Conservation (phyloP, 1,284 basidiomycete species). For the Fomitopsis schrenkii region DNA sequence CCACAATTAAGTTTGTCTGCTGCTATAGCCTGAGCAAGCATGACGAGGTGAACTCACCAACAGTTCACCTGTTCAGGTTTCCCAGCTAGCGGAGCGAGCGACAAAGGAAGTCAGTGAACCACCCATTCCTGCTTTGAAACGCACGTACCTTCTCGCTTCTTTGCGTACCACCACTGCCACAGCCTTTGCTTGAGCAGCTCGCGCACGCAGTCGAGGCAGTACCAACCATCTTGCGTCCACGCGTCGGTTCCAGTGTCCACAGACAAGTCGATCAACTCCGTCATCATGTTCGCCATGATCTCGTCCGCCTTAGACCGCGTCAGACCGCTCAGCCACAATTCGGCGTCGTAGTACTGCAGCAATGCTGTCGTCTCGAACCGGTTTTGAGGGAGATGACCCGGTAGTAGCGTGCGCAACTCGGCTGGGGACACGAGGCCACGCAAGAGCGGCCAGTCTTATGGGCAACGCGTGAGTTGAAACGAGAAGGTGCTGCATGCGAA, state of each 20-base stretch:
- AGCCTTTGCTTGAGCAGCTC: slow-evolving; percentile 18
- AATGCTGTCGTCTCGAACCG: slow-evolving; percentile 7
- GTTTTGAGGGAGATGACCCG: slow-evolving; percentile 18
- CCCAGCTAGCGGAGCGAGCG: slow-evolving; percentile 7
- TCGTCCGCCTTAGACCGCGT: background rate
- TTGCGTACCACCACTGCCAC: slow-evolving; percentile 22
- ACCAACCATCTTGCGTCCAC: slow-evolving; percentile 25
- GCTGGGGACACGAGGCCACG: slow-evolving; percentile 7
- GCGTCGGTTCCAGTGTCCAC: slow-evolving; percentile 7
- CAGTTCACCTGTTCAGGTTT: slow-evolving; percentile 17
- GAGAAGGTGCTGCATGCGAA: background rate
- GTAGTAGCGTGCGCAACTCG: slow-evolving; percentile 7
- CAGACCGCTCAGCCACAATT: background rate
- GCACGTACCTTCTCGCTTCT: slow-evolving; percentile 16
- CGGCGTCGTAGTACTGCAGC: background rate
- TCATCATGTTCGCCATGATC: background rate
- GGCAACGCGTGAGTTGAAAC: background rate
- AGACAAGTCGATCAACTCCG: slow-evolving; percentile 17
- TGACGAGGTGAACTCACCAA: slow-evolving; percentile 17
- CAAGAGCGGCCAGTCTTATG: slow-evolving; percentile 20
- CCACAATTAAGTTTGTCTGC: background rate
- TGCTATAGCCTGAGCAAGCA: no score
- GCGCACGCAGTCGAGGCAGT: slow-evolving; percentile 23
- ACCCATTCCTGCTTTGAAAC: background rate
- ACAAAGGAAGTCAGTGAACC: background rate